phyloP scores from a whole-genome alignment of 169 alveolate species.

The Eimeria necatrix region DNA sequence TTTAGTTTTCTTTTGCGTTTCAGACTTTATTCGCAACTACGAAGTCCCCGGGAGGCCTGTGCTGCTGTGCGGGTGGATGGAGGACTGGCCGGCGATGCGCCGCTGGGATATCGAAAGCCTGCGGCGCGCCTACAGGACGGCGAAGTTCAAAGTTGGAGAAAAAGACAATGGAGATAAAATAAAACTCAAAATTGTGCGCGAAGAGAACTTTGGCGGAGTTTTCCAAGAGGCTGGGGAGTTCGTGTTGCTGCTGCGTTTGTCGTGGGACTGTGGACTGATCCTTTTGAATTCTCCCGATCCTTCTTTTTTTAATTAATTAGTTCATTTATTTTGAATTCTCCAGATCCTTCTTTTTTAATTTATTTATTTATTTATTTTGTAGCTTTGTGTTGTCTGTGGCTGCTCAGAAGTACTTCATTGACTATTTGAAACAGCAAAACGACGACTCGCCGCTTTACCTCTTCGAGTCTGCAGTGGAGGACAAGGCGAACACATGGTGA shows the following conservation, averaged over 20 bases:
- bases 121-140: constrained; percentile 7
- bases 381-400: not conserved
- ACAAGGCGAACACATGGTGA: constrained; percentile 73
- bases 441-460: constrained; percentile 83
- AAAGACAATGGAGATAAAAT: constrained; percentile 74
- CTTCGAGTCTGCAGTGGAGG: constrained; percentile 80
- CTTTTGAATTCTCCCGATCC: not conserved
- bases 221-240: not conserved
- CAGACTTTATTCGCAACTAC: constrained; percentile 38
- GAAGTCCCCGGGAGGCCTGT: constrained; percentile 78
- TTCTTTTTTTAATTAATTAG: not conserved
- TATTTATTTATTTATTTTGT: not conserved
- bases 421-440: constrained; percentile 76
- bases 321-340: not conserved
- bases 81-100: constrained; percentile 82
- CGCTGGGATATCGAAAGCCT: constrained; percentile 34
- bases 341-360: not conserved
- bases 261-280: not conserved
- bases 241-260: not conserved
- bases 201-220: not conserved
- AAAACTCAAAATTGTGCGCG: constrained; percentile 48
- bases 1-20: not conserved
- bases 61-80: constrained; percentile 80
- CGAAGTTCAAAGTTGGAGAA: constrained; percentile 77
- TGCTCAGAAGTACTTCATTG: constrained; percentile 81